Conservation (phyloP, 768 basidiomycete genomes). For the Dioszegia hungarica region DNA sequence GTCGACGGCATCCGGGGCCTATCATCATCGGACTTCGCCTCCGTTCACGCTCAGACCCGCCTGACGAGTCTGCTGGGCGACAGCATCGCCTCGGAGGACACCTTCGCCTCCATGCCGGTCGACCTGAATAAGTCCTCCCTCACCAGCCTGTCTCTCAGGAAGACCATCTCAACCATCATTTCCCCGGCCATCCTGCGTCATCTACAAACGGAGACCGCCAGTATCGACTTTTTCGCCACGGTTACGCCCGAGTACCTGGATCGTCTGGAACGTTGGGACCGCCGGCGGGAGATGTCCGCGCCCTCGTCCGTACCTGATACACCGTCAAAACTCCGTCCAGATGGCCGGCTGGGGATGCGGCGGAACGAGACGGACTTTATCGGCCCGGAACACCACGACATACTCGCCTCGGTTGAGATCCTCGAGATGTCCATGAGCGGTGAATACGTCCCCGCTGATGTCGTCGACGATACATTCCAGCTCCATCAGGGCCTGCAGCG, state of each 20-base stretch:
- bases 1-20: slow-evolving; percentile 85
- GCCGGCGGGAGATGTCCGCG: slow-evolving; percentile 62
- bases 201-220: slow-evolving; percentile 70
- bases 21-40: slow-evolving; percentile 80
- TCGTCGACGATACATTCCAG: slow-evolving; percentile 76
- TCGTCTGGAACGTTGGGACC: slow-evolving; percentile 88
- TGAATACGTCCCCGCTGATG: slow-evolving; percentile 74
- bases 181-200: slow-evolving; percentile 68
- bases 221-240: slow-evolving; percentile 84
- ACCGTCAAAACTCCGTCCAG: slow-evolving; percentile 51
- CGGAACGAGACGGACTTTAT: slow-evolving; percentile 90
- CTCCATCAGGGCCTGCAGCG: slow-evolving; percentile 92
- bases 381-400: slow-evolving; percentile 78
- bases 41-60: slow-evolving; percentile 79
- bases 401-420: slow-evolving; percentile 72
- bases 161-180: slow-evolving; percentile 72
- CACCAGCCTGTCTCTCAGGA: slow-evolving; percentile 76
- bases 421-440: slow-evolving; percentile 82
- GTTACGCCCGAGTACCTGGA: slow-evolving; percentile 77
- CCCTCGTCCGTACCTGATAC: slow-evolving; percentile 5
- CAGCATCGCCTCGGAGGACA: slow-evolving; percentile 66
- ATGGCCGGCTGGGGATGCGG: slow-evolving; percentile 62
- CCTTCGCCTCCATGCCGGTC: slow-evolving; percentile 68
- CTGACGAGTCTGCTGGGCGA: slow-evolving; percentile 80
- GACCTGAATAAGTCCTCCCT: slow-evolving; percentile 68